These are phyloP conservation scores for Dictyostelium citrinum DNA, from an alignment of 78 protist genomes.

Conservation along the genomic window DNA sequence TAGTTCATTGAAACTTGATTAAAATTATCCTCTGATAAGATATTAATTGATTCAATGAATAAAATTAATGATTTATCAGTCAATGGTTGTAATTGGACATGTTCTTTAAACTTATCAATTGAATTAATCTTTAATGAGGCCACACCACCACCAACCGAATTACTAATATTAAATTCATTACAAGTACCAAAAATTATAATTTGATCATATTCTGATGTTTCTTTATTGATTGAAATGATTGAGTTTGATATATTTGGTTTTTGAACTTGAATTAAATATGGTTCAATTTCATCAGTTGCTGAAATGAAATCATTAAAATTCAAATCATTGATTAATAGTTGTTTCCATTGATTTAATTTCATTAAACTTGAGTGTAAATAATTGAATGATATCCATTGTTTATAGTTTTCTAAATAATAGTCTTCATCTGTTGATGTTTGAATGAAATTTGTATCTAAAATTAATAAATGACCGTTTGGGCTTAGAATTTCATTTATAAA, in stretches of 20 bases:
- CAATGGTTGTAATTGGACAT: neutral
- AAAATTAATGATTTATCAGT: neutral
- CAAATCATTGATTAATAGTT: neutral
- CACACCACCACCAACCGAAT: neutral
- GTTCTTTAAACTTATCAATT: neutral
- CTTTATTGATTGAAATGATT: neutral
- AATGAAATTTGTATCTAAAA: neutral
- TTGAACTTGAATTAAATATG: neutral
- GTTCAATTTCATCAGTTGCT: neutral
- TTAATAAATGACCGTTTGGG: neutral
- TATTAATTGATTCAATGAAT: neutral
- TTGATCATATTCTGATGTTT: neutral
- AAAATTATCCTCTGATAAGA: neutral
- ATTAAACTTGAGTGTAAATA: neutral
- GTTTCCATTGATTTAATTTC: neutral
- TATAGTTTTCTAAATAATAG: neutral
- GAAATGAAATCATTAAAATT: neutral
- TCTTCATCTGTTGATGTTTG: neutral
- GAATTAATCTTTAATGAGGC: neutral
- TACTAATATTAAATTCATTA: neutral
- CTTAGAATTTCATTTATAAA: neutral
- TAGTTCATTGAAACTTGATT: neutral
- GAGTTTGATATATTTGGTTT: neutral
- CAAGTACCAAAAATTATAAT: neutral
- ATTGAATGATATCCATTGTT: neutral